Percentiles rank a stretch among this genome's conserved stretches.
These are phyloP conservation scores for Nicotiana attenuata DNA, from an alignment of 257 asterid species.

Conservation along the genomic window DNA sequence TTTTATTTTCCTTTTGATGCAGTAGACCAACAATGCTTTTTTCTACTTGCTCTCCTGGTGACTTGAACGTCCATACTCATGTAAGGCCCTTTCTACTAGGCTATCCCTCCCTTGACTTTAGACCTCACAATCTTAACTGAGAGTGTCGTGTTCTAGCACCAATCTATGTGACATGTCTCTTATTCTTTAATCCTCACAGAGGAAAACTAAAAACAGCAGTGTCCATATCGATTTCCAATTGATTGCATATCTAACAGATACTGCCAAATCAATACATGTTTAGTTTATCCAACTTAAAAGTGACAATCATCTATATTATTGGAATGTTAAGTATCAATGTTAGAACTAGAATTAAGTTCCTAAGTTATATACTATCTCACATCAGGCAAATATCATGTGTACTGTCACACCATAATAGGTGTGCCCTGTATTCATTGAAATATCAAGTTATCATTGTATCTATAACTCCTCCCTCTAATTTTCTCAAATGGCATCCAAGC, in stretches of 20 bases:
- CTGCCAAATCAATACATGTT: background rate
- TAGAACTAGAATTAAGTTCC: background rate
- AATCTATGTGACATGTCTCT: background rate
- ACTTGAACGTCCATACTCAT: background rate
- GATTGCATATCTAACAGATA: background rate
- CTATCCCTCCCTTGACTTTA: background rate
- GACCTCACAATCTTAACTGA: background rate
- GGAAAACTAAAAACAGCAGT: background rate
- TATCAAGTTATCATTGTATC: background rate
- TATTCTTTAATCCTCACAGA: too few species aligned
- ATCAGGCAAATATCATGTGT: background rate
- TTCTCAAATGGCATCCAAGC: background rate
- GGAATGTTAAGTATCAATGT: background rate
- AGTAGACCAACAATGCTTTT: background rate
- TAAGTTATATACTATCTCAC: background rate
- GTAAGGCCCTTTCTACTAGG: background rate
- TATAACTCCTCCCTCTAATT: background rate
- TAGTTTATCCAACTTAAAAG: background rate
- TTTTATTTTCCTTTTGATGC: background rate
- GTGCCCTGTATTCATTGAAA: background rate
- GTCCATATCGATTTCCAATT: background rate
- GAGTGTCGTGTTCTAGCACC: background rate
- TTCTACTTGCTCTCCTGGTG: background rate
- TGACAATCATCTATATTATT: background rate
- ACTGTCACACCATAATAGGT: background rate